Evolutionary conservation across 1,284 basidiomycete genomes (phyloP), one percentile per base, ranked within the genome.

Genomic region (Heliocybe sulcata): DNA sequence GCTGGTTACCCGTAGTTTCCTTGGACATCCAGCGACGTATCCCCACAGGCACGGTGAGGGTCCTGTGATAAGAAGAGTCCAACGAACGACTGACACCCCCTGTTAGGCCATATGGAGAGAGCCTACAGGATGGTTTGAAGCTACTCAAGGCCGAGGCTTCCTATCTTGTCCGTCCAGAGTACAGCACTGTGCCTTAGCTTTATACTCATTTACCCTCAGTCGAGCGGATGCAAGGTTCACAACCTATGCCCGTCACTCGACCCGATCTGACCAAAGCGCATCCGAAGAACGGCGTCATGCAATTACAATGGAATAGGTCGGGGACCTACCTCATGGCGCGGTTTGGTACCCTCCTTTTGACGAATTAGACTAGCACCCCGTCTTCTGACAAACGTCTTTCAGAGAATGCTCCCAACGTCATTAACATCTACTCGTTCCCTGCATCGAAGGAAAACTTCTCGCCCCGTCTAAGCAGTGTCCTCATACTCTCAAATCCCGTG

Each of bases 21-120:
- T 72, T 94, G 20, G 82, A 86, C 45, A 67, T 87, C 10, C 75
- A 77, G 2, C 72, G 72, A 52, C 79, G 81, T 57, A 71, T 87
- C 56, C 73, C 83, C 12, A 63, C 69, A 10, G 75, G 76, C 49
- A 77, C 77, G 54, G 89, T 91, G 65, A 62, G 86, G 71, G 14
- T 4, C 31, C 27, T 51, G 35, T 20, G 35, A 48, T 29, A 10
- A 54, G 23, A 45, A 22, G 9, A 38, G n/a, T 42, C 29, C 35
- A 48, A 16, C 35, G n/a, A 16, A 3, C n/a, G 9, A 45, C 47
- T 45, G 33, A 20, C 38, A 9, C 12, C 3, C 25, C 9, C 45
- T 33, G n/a, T 31, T 59, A 92, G 91, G 77, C 70, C 14, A 73
- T 90, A 9, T 94, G 91, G 92, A 78, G 83, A 55, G 92, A 94